Evolutionary conservation across 1,284 basidiomycete species (phyloP).

Genomic region (Ganoderma leucocontextum): DNA sequence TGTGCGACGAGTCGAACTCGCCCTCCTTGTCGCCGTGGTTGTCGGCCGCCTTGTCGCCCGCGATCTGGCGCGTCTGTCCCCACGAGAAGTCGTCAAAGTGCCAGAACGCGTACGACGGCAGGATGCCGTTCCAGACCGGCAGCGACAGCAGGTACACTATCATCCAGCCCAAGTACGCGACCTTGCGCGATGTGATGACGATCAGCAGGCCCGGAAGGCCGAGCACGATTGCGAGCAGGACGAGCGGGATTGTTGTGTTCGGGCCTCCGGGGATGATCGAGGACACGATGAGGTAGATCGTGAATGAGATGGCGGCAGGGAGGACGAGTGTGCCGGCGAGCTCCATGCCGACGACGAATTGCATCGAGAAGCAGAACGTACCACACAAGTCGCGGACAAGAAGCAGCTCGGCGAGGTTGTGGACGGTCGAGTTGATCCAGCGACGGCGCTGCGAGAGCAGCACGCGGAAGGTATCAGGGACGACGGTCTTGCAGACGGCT

Average conservation of each 20-base stretch:
- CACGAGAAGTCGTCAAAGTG: slow-evolving; percentile 99
- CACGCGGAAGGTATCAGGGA: slow-evolving; percentile 94
- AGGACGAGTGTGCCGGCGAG: slow-evolving; percentile 95
- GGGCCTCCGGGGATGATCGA: slow-evolving; percentile 84
- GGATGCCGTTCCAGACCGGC: slow-evolving; percentile 95
- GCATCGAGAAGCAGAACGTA: slow-evolving; percentile 97
- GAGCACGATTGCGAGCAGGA: slow-evolving; percentile 92
- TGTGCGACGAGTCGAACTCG: slow-evolving; percentile 94
- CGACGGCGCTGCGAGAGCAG: slow-evolving; percentile 96
- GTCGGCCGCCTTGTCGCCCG: slow-evolving; percentile 70
- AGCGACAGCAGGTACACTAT: slow-evolving; percentile 91
- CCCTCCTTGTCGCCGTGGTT: slow-evolving; percentile 92
- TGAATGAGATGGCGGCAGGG: slow-evolving; percentile 98
- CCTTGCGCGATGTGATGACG: slow-evolving; percentile 92
- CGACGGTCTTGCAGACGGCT: slow-evolving; percentile 97
- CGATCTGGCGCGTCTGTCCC: slow-evolving; percentile 94
- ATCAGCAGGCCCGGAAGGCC: slow-evolving; percentile 96
- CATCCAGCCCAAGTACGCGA: slow-evolving; percentile 98
- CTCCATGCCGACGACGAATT: slow-evolving; percentile 98
- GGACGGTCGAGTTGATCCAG: slow-evolving; percentile 99
- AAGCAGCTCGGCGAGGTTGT: slow-evolving; percentile 95
- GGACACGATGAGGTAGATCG: slow-evolving; percentile 89
- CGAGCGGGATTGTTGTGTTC: slow-evolving; percentile 92
- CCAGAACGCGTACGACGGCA: slow-evolving; percentile 97
- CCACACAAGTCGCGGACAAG: slow-evolving; percentile 95